Base-by-base conservation (phyloP, 371 early-diverging fungal genomes). In the Mucor piriformis region DNA sequence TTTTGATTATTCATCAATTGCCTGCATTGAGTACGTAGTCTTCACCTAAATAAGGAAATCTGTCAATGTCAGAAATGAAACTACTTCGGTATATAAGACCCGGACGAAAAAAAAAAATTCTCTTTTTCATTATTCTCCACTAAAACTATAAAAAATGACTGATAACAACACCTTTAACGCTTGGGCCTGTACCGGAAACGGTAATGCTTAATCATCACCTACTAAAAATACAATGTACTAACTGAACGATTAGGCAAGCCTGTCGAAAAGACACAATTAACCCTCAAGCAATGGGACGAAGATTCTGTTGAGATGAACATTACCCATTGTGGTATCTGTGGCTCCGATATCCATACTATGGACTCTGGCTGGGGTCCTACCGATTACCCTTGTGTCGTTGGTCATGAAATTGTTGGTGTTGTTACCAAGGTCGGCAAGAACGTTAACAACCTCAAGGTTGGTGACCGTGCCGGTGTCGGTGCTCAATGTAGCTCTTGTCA, bases 401-500 rank as follows among this genome's bases (percentile, higher is more conserved):
- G 89, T 18, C 88, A 88, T 59, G 84, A 85, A 57, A 82, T 87
- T 33, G 64, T 81, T 37, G 83, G 83, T 49, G 38, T 64, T 27
- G 77, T 86, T 12, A 72, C 78, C 6, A 70, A 73, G 4, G 70
- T 70, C 23, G 89, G 89, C 32, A 66, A 62, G 3, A 62, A 72
- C 35, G 82, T 83, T 6, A 63, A 54, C 1, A 52, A 79, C 29
- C 52, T 86, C 27, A 54, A 72, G 27, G 71, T 88, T 25, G 92
- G 88, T 37, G 86, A 88, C 57, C 50, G 80, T 16, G 91, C 89
- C 34, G 92, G 92, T n/a, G 82, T 84, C 21, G 89, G 89, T 27
- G 81, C 79, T 47, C 82, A 84, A 66, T 73, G 70, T 23, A 63
- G 65, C 18, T 57, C 77, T 10, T 83, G 83, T 35, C 43, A 42